These are phyloP conservation scores for Arthrobotrys entomopaga DNA, from an alignment of 2,329 filamentous ascomycete species.

Conservation along the genomic window DNA sequence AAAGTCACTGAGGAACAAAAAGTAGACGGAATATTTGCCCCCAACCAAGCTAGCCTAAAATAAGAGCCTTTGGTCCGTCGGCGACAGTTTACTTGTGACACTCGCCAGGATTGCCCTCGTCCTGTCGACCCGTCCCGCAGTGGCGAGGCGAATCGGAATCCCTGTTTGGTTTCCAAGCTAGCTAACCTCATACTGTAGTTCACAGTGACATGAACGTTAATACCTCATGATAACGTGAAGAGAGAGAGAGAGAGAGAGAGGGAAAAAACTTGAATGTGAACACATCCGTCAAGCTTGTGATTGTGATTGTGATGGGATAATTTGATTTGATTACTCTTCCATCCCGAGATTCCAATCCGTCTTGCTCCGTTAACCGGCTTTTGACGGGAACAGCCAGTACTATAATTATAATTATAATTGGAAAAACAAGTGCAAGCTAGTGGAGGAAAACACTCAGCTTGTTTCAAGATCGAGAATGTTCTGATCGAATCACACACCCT, in stretches of 20 bases:
- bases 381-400: constrained; percentile 16
- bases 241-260: no score
- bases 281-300: constrained; percentile 1
- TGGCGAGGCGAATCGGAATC: constrained; percentile 52
- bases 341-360: constrained; percentile 32
- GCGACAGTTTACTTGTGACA: constrained; percentile 40
- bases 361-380: constrained; percentile 39
- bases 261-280: constrained; percentile 12
- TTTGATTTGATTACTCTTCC: constrained; percentile 13
- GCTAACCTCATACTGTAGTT: constrained; percentile 10
- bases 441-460: no score
- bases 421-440: not conserved
- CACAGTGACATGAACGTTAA: constrained; percentile 15
- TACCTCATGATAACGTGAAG: constrained; percentile 38
- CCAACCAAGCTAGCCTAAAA: no score
- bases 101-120: constrained; percentile 49
- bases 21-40: no score
- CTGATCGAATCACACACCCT: constrained; percentile 18
- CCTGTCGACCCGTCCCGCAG: constrained; percentile 55
- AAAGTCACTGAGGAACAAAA: no score
- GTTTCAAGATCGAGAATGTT: constrained; percentile 33
- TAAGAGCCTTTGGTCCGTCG: constrained; percentile 20
- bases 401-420: no score
- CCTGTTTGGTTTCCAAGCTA: constrained; percentile 30
- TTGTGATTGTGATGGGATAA: no score